Conservation (phyloP, 2,329 filamentous ascomycete genomes). For the Phoma sp. region DNA sequence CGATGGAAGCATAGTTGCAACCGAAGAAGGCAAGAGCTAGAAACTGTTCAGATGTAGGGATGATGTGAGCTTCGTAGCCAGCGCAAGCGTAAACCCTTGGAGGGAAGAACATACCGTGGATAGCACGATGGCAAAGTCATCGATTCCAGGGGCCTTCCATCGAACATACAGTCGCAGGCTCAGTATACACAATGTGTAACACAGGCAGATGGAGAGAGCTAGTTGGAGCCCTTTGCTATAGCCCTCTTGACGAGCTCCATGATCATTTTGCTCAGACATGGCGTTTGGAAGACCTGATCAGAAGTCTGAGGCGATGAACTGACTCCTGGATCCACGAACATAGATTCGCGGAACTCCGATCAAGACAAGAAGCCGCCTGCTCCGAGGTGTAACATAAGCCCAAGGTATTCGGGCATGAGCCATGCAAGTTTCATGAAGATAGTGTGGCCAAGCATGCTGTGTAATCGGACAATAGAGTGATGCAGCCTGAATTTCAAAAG, state of each 20-base stretch:
- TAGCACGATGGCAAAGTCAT: slow-evolving; percentile 16
- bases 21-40: slow-evolving; percentile 18
- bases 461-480: not conserved
- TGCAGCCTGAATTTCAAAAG: not conserved
- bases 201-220: slow-evolving; percentile 15
- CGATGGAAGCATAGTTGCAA: slow-evolving; percentile 7
- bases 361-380: not conserved
- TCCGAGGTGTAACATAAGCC: not conserved
- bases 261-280: not conserved
- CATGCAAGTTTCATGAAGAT: not conserved
- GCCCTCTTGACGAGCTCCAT: not conserved
- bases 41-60: not conserved
- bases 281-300: not conserved
- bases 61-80: not conserved
- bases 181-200: slow-evolving; percentile 20
- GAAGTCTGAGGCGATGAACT: not conserved
- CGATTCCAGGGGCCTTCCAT: slow-evolving; percentile 11
- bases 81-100: too few species aligned
- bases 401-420: not conserved
- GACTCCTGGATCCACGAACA: not conserved
- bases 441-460: not conserved
- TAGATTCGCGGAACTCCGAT: too few species aligned
- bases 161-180: slow-evolving; percentile 17
- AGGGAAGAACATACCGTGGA: slow-evolving; percentile 3
- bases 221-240: slow-evolving; percentile 15